Conservation (phyloP, 108 stramenopile species). For the Cyclotella baltica region DNA sequence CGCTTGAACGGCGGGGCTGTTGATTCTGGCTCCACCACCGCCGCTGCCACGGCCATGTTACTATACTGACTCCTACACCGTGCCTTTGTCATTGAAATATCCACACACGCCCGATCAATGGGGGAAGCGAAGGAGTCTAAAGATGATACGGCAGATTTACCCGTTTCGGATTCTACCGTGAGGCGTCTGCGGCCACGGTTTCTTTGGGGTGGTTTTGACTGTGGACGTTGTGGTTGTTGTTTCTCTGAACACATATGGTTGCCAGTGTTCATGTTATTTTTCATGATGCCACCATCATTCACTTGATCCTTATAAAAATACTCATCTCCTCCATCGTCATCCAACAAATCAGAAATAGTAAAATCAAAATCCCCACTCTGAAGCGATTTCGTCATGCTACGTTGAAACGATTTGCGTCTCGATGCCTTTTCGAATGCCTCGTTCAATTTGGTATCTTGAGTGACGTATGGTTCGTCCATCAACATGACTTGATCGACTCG, state of each 20-base stretch:
- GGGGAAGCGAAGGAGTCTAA: conserved; percentile 47
- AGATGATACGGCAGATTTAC: conserved; percentile 13
- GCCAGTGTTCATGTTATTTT: not conserved
- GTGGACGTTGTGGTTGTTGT: not conserved
- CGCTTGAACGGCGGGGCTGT: not conserved
- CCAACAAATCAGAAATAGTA: not conserved
- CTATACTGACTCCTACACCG: not conserved
- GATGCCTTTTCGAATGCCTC: not conserved
- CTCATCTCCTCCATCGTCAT: not conserved
- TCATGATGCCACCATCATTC: not conserved
- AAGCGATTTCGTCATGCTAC: not conserved
- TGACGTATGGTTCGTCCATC: too few species aligned
- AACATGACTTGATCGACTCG: too few species aligned
- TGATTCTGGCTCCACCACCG: too few species aligned
- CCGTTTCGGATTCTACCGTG: not conserved
- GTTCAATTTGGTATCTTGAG: too few species aligned
- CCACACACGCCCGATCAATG: not conserved
- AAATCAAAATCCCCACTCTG: not conserved
- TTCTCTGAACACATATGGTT: not conserved
- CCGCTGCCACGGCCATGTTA: conserved; percentile 2
- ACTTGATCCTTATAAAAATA: not conserved
- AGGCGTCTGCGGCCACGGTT: not conserved
- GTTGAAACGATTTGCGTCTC: not conserved
- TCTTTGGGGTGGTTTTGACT: not conserved
- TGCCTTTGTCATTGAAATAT: not conserved